Percentiles rank a stretch among this genome's conserved stretches.
Evolutionary conservation across 2,329 filamentous ascomycete genomes (phyloP).

Genomic region (Penicillium sp.): DNA sequence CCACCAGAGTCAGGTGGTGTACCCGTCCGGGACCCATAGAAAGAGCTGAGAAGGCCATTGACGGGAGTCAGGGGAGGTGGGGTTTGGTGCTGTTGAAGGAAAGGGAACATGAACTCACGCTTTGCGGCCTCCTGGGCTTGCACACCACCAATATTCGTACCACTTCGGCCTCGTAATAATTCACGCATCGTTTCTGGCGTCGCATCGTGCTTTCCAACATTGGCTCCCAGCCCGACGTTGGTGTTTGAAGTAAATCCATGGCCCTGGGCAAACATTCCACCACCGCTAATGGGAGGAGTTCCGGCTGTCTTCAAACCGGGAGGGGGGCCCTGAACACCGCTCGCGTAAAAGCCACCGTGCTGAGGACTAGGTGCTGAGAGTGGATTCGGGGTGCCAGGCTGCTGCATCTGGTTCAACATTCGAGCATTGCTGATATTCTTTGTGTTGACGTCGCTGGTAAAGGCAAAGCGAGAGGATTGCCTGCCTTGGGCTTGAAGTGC

Average conservation of each 20-base stretch:
- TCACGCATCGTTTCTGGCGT: conserved; percentile 77
- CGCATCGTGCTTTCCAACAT: conserved; percentile 67
- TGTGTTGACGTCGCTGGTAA: conserved; percentile 67
- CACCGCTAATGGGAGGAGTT: conserved; percentile 79
- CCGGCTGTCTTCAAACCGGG: conserved; percentile 93
- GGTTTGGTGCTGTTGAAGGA: conserved; percentile 84
- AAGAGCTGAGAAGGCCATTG: conserved; percentile 85
- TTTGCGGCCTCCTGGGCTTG: conserved; percentile 84
- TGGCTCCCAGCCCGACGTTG: conserved; percentile 63
- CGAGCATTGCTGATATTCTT: conserved; percentile 61
- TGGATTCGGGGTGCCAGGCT: conserved; percentile 38
- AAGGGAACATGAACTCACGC: conserved; percentile 98
- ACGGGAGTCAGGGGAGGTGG: conserved; percentile 88
- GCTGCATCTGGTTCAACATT: conserved; percentile 52
- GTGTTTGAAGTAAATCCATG: conserved; percentile 71
- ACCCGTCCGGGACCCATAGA: conserved; percentile 84
- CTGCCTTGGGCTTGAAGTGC: conserved; percentile 70
- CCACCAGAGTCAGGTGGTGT: conserved; percentile 80
- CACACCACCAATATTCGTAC: conserved; percentile 59
- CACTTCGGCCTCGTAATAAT: conserved; percentile 70
- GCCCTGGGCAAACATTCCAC: conserved; percentile 85
- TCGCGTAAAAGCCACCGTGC: conserved; percentile 71
- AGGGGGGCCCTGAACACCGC: conserved; percentile 86
- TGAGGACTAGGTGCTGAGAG: conserved; percentile 39
- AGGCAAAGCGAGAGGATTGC: conserved; percentile 84